Base-by-base conservation (phyloP, 1,139 yeast genomes). In the Candida frijolesensis region DNA sequence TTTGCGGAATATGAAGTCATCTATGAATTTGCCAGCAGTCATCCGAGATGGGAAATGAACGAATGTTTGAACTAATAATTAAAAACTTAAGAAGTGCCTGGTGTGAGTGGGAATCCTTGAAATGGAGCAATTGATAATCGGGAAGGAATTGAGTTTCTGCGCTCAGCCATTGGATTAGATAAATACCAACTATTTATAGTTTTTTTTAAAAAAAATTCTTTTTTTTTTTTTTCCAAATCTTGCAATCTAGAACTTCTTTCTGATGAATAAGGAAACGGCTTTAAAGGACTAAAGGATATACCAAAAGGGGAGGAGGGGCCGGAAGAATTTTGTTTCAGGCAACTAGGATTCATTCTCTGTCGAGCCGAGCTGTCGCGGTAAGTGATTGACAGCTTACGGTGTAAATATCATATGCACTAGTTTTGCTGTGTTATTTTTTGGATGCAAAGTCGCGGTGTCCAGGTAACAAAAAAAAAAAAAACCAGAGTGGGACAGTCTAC, bases 1-100 rank as follows among this genome's bases (percentile, higher is more conserved):
- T 25, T 25, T 12, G 42, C 12, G 6, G 42, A 38, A 35, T 16
- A 35, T n/a, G 41, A 38, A 12, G 45, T 33, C 45, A 42, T 42
- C 33, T 42, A 38, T 19, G 18, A 22, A n/a, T 19, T 5, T 9
- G 12, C 37, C 14, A 37, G 32, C 25, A 14, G 44, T 10, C 34
- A 22, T 33, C 19, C 19, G 48, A 22, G 19, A 29, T 40, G 27
- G n/a, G 15, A 15, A 32, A 19, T 9, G 19, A 42, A 14, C 16
- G n/a, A 39, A 19, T 19, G 22, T 18, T 25, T 14, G 16, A 39
- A 9, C 9, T 14, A 34, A 14, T 2, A 14, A n/a, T 14, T 14
- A 11, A 14, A 34, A 14, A 34, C 14, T 6, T 34, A 14, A 34
- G 16, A 25, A 25, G 29, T 14, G 8, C 15, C 11, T 34, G 18